Evolutionary conservation across 2,329 filamentous ascomycete species (phyloP), one percentile per base, ranked within the genome.

Genomic region (Thermoascus crustaceus): DNA sequence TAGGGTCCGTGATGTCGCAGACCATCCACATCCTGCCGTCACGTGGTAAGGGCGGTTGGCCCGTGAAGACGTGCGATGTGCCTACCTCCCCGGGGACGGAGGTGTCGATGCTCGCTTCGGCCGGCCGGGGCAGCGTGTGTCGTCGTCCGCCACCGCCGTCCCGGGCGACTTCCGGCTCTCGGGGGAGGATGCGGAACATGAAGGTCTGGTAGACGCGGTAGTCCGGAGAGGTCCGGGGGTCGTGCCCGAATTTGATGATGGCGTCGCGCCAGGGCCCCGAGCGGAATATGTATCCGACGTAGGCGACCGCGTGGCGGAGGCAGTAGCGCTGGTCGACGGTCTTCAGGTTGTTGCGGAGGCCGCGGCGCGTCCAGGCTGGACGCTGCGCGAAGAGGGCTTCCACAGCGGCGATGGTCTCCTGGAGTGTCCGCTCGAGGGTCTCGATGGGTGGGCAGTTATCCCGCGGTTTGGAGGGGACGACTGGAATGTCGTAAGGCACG

Each of bases 21-120:
- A 93, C 75, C 67, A 96, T 91, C 82, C 87, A 98, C 32, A 91
- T 80, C 51, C 91, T 91, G 24, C 87, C 87, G 51, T 94, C 87
- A 1, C 76, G 74, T 10, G 77, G 76, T 36, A 89, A 76, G 2
- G 72, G 62, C 1, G 56, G 73, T 40, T 78, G 69, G 30, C 89
- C 89, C 42, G 93, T 85, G 59, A 95, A 96, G 1, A 89, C 67
- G 58, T 96, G 88, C 33, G 32, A 29, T 27, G 33, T 32, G 31
- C 22, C 42, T 34, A n/a, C n/a, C n/a, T n/a, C n/a, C n/a, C n/a
- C n/a, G n/a, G 23, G 36, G 16, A 30, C 34, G 37, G 42, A 32
- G 9, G 32, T 19, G 30, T 34, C 38, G 2, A 42, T 26, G 14
- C 7, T 19, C 21, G 20, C 30, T 8, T 43, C 37, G 29, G 47